A percentile compares a stretch with the other conserved stretches of the same genome.
Evolutionary conservation across 2,329 filamentous ascomycete species (phyloP).

Genomic region (Aphanoascus verrucosus): DNA sequence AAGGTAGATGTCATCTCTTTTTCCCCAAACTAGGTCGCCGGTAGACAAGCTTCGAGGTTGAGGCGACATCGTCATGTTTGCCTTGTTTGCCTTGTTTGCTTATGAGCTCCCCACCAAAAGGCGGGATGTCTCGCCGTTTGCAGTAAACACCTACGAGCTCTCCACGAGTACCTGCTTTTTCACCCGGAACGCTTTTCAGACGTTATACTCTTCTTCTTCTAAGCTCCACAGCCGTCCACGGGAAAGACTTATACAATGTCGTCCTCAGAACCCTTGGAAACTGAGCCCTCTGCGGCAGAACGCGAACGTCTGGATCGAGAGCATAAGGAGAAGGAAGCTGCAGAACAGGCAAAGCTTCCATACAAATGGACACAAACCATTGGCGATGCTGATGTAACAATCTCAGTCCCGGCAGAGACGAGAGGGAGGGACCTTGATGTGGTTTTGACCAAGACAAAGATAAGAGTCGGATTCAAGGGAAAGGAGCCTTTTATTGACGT

Average conservation of each 20-base stretch:
- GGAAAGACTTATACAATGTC: slow-evolving; percentile 20
- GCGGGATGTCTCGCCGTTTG: neutral
- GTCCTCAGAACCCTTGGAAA: slow-evolving; percentile 20
- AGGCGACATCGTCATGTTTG: neutral
- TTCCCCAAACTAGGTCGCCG: too few relatives aligned
- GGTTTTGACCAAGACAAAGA: slow-evolving; percentile 64
- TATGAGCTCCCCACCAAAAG: neutral
- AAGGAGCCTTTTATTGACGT: slow-evolving; percentile 76
- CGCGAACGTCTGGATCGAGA: slow-evolving; percentile 46
- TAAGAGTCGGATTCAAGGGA: slow-evolving; percentile 77
- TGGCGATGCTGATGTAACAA: slow-evolving; percentile 68
- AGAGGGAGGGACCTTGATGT: slow-evolving; percentile 78
- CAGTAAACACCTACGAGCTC: neutral
- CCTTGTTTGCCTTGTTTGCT: slow-evolving; percentile 9
- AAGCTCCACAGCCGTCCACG: neutral
- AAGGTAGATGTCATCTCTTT: neutral
- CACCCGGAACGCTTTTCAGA: neutral
- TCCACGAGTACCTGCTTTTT: too few relatives aligned
- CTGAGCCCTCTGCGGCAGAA: slow-evolving; percentile 31
- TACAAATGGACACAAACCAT: slow-evolving; percentile 98
- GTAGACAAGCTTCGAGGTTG: too few relatives aligned
- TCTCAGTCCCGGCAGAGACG: slow-evolving; percentile 68
- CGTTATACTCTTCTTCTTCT: neutral
- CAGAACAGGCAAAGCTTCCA: slow-evolving; percentile 80
- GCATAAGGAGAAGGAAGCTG: slow-evolving; percentile 59